Conservation (phyloP, 2,329 filamentous ascomycete species). For the Alternaria conjuncta region DNA sequence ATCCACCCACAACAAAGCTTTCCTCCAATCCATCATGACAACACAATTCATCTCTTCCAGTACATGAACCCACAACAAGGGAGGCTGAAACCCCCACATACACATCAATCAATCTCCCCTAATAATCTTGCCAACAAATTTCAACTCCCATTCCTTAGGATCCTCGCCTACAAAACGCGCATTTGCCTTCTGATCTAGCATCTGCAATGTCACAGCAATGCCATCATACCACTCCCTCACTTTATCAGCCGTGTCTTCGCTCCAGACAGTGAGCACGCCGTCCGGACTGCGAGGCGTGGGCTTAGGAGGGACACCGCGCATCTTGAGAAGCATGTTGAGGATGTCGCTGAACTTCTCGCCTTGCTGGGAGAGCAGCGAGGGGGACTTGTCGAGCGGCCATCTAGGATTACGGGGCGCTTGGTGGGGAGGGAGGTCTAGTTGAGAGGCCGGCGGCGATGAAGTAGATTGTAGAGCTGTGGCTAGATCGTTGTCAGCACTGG, state of each 20-base stretch:
- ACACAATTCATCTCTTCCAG: background rate
- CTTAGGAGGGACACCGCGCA: conserved; percentile 58
- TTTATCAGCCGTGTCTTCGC: conserved; percentile 39
- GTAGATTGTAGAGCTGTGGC: conserved; percentile 32
- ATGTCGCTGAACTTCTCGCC: conserved; percentile 65
- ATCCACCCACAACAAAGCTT: background rate
- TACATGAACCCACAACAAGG: background rate
- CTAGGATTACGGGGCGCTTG: conserved; percentile 28
- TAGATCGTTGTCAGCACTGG: conserved; percentile 24
- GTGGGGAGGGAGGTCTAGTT: conserved; percentile 7
- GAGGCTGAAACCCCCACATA: background rate
- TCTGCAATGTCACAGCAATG: conserved; percentile 35
- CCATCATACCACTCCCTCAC: conserved; percentile 47
- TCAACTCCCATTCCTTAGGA: conserved; percentile 46
- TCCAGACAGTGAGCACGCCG: conserved; percentile 45
- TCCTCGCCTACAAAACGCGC: conserved; percentile 40
- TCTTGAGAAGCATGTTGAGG: conserved; percentile 63
- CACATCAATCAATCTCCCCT: conserved; percentile 25
- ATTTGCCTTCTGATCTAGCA: conserved; percentile 37
- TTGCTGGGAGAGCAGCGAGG: conserved; percentile 60
- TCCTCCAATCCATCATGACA: background rate
- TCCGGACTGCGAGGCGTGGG: conserved; percentile 40
- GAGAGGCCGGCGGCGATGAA: conserved; percentile 4
- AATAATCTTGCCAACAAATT: conserved; percentile 47
- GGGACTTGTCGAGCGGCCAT: conserved; percentile 63